Evolutionary conservation across 2,329 filamentous ascomycete genomes (phyloP).

Genomic region (Rhexocercosporidium sp.): DNA sequence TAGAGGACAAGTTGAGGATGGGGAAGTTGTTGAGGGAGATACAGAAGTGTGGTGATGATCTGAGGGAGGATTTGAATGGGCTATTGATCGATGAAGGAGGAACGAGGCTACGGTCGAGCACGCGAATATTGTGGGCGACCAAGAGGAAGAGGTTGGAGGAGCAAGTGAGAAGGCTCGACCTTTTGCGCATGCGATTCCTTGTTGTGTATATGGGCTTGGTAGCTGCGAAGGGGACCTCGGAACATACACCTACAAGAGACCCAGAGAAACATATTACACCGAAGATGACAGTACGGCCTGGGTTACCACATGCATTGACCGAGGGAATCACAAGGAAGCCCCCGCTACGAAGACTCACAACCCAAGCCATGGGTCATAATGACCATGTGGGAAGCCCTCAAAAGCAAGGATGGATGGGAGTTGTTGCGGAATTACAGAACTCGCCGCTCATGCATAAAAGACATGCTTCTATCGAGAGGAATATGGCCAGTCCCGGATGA

Average conservation of each 20-base stretch:
- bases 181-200: constrained; percentile 68
- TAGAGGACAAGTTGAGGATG: constrained; percentile 68
- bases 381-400: constrained; percentile 54
- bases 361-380: constrained; percentile 58
- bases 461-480: constrained; percentile 65
- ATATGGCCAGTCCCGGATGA: constrained; percentile 50
- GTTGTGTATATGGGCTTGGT: constrained; percentile 68
- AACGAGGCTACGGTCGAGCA: constrained; percentile 51
- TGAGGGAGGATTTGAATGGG: constrained; percentile 63
- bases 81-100: constrained; percentile 55
- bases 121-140: constrained; percentile 63
- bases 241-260: constrained; percentile 27
- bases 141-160: constrained; percentile 61
- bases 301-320: constrained; percentile 34
- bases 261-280: constrained; percentile 35
- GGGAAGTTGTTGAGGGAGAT: constrained; percentile 64
- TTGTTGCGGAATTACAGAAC: constrained; percentile 65
- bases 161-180: constrained; percentile 61
- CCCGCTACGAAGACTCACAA: constrained; percentile 58
- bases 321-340: constrained; percentile 41
- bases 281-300: constrained; percentile 32
- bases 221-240: constrained; percentile 43
- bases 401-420: constrained; percentile 64
- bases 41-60: constrained; percentile 62
- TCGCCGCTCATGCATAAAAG: constrained; percentile 65